These are phyloP conservation scores for Crinitomyces ghanaensis DNA, from an alignment of 805 yeast genomes.

Conservation along the genomic window DNA sequence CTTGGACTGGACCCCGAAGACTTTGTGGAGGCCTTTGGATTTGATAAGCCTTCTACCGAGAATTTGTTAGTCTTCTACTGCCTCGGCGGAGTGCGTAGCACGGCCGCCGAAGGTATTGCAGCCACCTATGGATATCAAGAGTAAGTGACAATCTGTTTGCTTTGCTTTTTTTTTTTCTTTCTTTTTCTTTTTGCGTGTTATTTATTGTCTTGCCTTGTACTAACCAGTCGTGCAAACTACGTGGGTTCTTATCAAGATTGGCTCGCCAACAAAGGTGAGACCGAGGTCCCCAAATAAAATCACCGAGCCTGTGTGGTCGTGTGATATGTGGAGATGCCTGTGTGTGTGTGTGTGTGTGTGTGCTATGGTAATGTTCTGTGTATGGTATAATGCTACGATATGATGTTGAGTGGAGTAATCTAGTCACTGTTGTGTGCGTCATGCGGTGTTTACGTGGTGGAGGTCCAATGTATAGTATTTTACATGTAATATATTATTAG, in stretches of 20 bases:
- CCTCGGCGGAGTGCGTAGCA: conserved; percentile 82
- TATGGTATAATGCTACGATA: too few species aligned
- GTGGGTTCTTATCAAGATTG: conserved; percentile 84
- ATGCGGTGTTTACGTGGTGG: too few species aligned
- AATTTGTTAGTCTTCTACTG: conserved; percentile 82
- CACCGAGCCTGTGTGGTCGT: not conserved
- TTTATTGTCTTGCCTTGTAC: too few species aligned
- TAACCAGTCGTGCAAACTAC: conserved; percentile 57
- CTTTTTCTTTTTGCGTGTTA: not conserved
- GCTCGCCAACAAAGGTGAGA: conserved; percentile 35
- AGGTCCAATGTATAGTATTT: too few species aligned
- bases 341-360: not conserved
- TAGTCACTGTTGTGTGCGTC: too few species aligned
- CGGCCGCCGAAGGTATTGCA: conserved; percentile 87
- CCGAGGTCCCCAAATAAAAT: conserved; percentile 1
- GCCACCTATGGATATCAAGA: conserved; percentile 76
- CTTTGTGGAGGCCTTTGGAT: conserved; percentile 70
- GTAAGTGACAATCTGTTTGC: too few species aligned
- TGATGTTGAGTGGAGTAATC: too few species aligned
- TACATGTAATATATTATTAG: too few species aligned
- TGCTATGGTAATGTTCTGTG: too few species aligned
- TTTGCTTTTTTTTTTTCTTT: not conserved
- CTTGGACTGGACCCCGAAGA: conserved; percentile 68
- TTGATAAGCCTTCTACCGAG: conserved; percentile 60
- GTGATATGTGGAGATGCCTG: not conserved